Percentiles rank a stretch among this genome's conserved stretches.
These are phyloP conservation scores for Chaetomium cochliodes DNA, from an alignment of 495 filamentous ascomycete genomes.

Conservation along the genomic window DNA sequence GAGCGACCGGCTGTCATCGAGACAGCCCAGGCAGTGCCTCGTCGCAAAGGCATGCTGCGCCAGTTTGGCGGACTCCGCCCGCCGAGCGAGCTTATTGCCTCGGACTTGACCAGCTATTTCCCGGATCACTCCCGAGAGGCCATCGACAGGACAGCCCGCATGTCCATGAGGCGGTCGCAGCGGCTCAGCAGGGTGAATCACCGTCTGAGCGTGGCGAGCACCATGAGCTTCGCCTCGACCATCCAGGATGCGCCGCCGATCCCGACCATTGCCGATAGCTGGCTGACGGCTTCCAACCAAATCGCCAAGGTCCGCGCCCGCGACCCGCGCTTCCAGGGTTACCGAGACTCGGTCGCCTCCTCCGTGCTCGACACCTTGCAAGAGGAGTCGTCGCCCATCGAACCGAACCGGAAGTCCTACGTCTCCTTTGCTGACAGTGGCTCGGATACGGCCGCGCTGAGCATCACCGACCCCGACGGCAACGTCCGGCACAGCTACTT, in stretches of 20 bases:
- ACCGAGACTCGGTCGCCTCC: constrained; percentile 82
- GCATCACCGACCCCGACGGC: constrained; percentile 71
- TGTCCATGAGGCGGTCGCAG: constrained; percentile 84
- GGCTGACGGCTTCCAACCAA: constrained; percentile 66
- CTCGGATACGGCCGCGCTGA: constrained; percentile 62
- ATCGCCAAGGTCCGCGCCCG: constrained; percentile 50
- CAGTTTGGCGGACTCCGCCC: constrained; percentile 87
- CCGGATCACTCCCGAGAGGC: constrained; percentile 89
- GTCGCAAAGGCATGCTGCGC: constrained; percentile 58
- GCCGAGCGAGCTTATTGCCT: constrained; percentile 95
- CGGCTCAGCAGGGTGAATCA: constrained; percentile 88
- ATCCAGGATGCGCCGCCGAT: constrained; percentile 87
- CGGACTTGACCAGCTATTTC: constrained; percentile 94
- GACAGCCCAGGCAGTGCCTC: constrained; percentile 49
- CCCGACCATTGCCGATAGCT: constrained; percentile 92
- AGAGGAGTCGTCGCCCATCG: constrained; percentile 79
- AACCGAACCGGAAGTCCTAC: constrained; percentile 92
- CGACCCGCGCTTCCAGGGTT: constrained; percentile 50
- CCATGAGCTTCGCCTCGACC: constrained; percentile 86
- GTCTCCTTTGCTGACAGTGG: constrained; percentile 85
- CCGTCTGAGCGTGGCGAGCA: constrained; percentile 90
- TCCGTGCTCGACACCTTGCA: constrained; percentile 82
- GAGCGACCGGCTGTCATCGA: constrained; percentile 56
- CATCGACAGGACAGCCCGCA: constrained; percentile 88
- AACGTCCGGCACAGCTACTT: constrained; percentile 74